A percentile compares a stretch with the other conserved stretches of the same genome.
Conservation (phyloP, 2,329 filamentous ascomycete genomes). For the Sarocladium kiliense region DNA sequence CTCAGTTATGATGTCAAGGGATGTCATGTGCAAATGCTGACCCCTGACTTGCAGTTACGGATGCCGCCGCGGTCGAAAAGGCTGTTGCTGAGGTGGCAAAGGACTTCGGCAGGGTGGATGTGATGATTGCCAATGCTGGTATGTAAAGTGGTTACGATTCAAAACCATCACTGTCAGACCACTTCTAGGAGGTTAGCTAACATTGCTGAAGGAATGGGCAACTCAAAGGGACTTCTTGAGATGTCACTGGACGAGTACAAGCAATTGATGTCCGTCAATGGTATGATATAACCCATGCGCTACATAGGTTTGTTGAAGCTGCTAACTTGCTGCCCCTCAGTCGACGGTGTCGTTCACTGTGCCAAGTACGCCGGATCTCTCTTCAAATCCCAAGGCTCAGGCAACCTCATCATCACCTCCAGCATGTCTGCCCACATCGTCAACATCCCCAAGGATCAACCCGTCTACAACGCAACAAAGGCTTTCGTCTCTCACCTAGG, state of each 20-base stretch:
- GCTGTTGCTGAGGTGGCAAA: constrained; percentile 27
- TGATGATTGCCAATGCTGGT: constrained; percentile 39
- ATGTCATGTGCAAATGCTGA: too few relatives aligned
- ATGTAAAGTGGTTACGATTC: background rate
- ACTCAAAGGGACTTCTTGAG: constrained; percentile 50
- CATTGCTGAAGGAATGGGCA: constrained; percentile 41
- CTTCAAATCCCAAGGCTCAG: constrained; percentile 34
- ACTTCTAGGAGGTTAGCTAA: too few relatives aligned
- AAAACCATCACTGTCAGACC: too few relatives aligned
- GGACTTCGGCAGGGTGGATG: constrained; percentile 38
- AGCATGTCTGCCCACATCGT: constrained; percentile 45
- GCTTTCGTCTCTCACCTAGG: constrained; percentile 51
- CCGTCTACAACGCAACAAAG: constrained; percentile 52
- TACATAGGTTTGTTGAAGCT: too few relatives aligned
- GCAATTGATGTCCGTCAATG: constrained; percentile 47
- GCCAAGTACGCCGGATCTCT: constrained; percentile 34
- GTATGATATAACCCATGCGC: too few relatives aligned
- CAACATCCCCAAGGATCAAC: constrained; percentile 48
- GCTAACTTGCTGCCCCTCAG: constrained; percentile 8
- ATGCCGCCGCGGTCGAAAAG: constrained; percentile 28
- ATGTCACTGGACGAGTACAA: constrained; percentile 45
- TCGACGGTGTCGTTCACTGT: constrained; percentile 39
- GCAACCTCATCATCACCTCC: constrained; percentile 47
- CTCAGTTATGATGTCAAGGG: too few relatives aligned
- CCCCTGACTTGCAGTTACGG: too few relatives aligned